Conservation (phyloP, 2,329 filamentous ascomycete genomes). For the Huntiella omanensis region DNA sequence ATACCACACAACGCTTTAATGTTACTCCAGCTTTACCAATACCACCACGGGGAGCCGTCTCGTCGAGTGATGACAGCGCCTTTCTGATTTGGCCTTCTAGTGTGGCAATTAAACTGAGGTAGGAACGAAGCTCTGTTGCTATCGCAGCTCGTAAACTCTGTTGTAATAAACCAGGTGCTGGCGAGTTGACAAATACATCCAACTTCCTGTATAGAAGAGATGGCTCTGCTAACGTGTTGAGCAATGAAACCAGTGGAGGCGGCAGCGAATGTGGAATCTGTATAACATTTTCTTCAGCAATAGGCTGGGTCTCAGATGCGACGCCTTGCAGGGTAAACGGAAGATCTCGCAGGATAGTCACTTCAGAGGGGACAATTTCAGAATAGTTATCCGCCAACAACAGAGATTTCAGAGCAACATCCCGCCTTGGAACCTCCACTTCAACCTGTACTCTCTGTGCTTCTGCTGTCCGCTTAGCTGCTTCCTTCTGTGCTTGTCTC, state of each 20-base stretch:
- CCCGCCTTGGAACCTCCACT: constrained; percentile 21
- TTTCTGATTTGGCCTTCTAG: constrained; percentile 80
- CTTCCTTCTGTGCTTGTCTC: constrained; percentile 14
- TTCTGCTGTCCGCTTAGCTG: constrained; percentile 17
- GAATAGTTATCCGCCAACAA: constrained; percentile 37
- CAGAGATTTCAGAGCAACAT: constrained; percentile 38
- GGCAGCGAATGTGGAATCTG: constrained; percentile 65
- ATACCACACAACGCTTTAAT: constrained; percentile 84
- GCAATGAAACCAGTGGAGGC: constrained; percentile 63
- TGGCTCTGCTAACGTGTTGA: constrained; percentile 82
- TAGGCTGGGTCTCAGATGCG: constrained; percentile 68
- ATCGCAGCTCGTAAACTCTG: constrained; percentile 86
- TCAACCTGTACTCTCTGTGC: constrained; percentile 13
- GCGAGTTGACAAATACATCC: constrained; percentile 62
- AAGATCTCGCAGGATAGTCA: constrained; percentile 54
- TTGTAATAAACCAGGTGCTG: constrained; percentile 66
- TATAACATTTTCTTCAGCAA: constrained; percentile 48
- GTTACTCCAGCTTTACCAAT: constrained; percentile 81
- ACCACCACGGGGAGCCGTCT: constrained; percentile 44
- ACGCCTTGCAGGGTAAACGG: constrained; percentile 87
- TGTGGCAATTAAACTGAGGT: constrained; percentile 77
- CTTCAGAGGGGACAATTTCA: constrained; percentile 43
- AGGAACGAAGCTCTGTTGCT: constrained; percentile 66
- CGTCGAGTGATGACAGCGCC: constrained; percentile 57
- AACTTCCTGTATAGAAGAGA: constrained; percentile 77